phyloP scores from a whole-genome alignment of 2,329 filamentous ascomycete species.

The Aspergillus persii region DNA sequence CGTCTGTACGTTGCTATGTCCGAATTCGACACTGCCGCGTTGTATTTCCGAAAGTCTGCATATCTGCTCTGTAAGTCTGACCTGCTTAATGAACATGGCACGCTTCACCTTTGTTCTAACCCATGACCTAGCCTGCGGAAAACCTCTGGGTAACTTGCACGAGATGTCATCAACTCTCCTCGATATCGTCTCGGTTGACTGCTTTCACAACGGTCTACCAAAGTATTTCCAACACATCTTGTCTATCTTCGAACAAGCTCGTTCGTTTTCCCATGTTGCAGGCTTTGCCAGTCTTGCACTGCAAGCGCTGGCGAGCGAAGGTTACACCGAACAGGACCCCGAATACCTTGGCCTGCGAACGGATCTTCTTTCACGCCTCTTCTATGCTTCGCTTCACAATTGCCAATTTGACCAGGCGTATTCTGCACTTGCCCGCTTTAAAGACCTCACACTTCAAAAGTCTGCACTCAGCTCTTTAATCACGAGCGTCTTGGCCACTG shows the following conservation, averaged over 20 bases:
- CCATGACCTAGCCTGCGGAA: constrained; percentile 39
- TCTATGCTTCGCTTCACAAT: constrained; percentile 75
- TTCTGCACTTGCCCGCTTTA: constrained; percentile 70
- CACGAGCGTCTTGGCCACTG: constrained; percentile 43
- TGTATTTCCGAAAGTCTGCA: constrained; percentile 78
- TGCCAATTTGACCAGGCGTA: constrained; percentile 82
- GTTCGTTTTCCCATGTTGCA: constrained; percentile 74
- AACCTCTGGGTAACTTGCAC: constrained; percentile 44
- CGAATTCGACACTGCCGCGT: constrained; percentile 70
- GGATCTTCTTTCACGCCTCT: constrained; percentile 79
- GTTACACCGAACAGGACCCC: constrained; percentile 30
- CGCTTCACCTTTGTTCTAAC: constrained; percentile 16
- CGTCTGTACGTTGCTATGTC: constrained; percentile 72
- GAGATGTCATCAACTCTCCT: constrained; percentile 62
- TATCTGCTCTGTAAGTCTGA: constrained; percentile 72
- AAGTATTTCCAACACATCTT: constrained; percentile 87
- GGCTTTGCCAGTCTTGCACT: constrained; percentile 78
- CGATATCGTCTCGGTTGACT: constrained; percentile 68
- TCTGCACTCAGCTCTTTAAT: constrained; percentile 69
- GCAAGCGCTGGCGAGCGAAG: constrained; percentile 53
- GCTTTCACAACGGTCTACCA: constrained; percentile 69
- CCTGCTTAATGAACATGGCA: not conserved
- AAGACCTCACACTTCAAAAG: constrained; percentile 68
- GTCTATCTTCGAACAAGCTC: constrained; percentile 73
- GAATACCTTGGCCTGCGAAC: constrained; percentile 51